Conservation (phyloP, 2,329 filamentous ascomycete genomes). For the Fusarium clavum region DNA sequence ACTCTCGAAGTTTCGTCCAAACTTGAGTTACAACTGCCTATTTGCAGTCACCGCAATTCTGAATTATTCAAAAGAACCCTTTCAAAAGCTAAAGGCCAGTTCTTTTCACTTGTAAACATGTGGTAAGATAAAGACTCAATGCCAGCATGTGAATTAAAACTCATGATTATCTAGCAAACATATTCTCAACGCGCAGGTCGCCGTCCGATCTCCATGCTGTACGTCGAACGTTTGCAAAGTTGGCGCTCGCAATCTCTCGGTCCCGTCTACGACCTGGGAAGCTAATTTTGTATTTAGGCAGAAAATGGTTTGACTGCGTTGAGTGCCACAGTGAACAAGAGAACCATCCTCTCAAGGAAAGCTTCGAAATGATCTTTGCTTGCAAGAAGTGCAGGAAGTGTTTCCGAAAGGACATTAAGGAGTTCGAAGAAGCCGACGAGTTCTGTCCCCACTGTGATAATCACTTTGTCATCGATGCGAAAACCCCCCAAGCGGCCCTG, state of each 20-base stretch:
- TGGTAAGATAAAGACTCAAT: conserved; percentile 49
- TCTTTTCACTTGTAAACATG: conserved; percentile 43
- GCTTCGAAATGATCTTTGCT: conserved; percentile 89
- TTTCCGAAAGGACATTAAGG: conserved; percentile 91
- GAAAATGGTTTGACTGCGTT: conserved; percentile 98
- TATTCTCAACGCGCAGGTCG: conserved; percentile 96
- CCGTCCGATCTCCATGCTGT: conserved; percentile 97
- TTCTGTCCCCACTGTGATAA: conserved; percentile 99
- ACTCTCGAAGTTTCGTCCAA: conserved; percentile 19
- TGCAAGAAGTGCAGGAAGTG: conserved; percentile 99
- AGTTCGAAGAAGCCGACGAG: conserved; percentile 97
- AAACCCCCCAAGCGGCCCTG: conserved; percentile 83
- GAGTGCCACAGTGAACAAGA: conserved; percentile 91
- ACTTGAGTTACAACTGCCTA: conserved; percentile 10
- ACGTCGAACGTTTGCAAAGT: conserved; percentile 51
- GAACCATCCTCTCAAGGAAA: conserved; percentile 79
- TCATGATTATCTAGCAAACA: conserved; percentile 77
- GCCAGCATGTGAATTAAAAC: background rate
- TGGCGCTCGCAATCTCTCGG: background rate
- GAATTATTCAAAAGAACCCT: background rate
- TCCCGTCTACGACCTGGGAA: background rate
- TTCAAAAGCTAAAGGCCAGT: background rate
- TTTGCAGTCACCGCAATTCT: background rate
- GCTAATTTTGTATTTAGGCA: conserved; percentile 64
- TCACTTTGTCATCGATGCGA: conserved; percentile 93